These are phyloP conservation scores for Exophiala viscosa DNA, from an alignment of 2,329 filamentous ascomycete species.

Conservation along the genomic window DNA sequence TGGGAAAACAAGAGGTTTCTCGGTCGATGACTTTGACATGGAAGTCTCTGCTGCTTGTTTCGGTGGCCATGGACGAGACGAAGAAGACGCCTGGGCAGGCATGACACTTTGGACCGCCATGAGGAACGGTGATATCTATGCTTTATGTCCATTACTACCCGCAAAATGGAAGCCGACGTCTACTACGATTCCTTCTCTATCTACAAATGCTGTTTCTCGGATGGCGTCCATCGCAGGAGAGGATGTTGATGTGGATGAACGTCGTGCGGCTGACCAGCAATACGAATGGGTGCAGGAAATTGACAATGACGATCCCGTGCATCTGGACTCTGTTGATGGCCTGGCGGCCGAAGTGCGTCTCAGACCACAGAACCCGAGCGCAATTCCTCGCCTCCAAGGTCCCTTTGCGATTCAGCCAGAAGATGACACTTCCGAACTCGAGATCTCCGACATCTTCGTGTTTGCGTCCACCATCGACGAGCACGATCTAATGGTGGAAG, in stretches of 20 bases:
- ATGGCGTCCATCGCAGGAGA: slow-evolving; percentile 46
- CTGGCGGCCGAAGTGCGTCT: slow-evolving; percentile 51
- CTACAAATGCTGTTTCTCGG: slow-evolving; percentile 76
- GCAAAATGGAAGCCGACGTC: slow-evolving; percentile 77
- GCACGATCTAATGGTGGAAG: slow-evolving; percentile 50
- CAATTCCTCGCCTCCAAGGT: slow-evolving; percentile 59
- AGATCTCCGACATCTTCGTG: slow-evolving; percentile 60
- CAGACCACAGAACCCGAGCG: slow-evolving; percentile 52
- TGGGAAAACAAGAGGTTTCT: slow-evolving; percentile 75
- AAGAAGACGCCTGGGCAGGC: slow-evolving; percentile 72
- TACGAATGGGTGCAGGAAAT: slow-evolving; percentile 57
- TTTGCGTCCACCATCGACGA: slow-evolving; percentile 52
- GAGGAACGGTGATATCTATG: slow-evolving; percentile 87
- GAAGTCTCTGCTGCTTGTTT: slow-evolving; percentile 89
- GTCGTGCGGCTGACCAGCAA: slow-evolving; percentile 52
- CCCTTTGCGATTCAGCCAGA: slow-evolving; percentile 55
- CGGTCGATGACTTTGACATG: slow-evolving; percentile 87
- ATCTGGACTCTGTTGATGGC: slow-evolving; percentile 36
- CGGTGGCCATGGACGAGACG: slow-evolving; percentile 62
- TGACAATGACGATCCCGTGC: slow-evolving; percentile 51
- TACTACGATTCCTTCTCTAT: slow-evolving; percentile 75
- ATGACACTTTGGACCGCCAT: slow-evolving; percentile 99
- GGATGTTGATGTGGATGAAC: slow-evolving; percentile 41
- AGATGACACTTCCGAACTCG: slow-evolving; percentile 49
- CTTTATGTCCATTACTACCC: slow-evolving; percentile 83